A percentile compares a stretch with the other conserved stretches of the same genome.
Evolutionary conservation across 2,329 filamentous ascomycete genomes (phyloP).

Genomic region (Alternaria triticina): DNA sequence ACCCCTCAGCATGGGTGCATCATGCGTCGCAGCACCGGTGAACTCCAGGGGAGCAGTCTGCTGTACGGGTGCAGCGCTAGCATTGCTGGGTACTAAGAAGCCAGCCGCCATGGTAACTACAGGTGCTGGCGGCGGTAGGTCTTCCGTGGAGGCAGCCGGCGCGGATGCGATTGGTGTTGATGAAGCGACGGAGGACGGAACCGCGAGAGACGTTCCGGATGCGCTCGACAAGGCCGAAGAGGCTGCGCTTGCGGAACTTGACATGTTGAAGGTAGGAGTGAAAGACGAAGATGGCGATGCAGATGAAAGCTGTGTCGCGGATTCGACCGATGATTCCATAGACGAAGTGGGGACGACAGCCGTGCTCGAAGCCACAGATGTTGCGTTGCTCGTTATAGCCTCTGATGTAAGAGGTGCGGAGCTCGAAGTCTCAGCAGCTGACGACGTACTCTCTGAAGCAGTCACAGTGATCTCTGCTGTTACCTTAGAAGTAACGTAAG

Average conservation of each 20-base stretch:
- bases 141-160: not conserved
- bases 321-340: not conserved
- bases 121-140: not conserved
- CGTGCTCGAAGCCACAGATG: not conserved
- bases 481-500: not conserved
- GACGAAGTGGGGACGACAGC: not conserved
- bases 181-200: not conserved
- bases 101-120: conserved; percentile 6
- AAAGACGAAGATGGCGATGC: not conserved
- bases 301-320: not conserved
- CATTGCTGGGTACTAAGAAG: conserved; percentile 7
- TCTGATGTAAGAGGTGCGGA: not conserved
- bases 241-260: not conserved
- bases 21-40: conserved; percentile 5
- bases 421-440: not conserved
- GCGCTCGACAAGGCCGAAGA: not conserved
- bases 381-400: not conserved
- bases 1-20: not conserved
- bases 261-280: not conserved
- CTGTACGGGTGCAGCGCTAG: not conserved
- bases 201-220: not conserved
- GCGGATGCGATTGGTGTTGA: not conserved
- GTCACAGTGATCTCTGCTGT: not conserved
- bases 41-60: conserved; percentile 1
- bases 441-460: not conserved